Evolutionary conservation across 2,329 filamentous ascomycete genomes (phyloP).

Genomic region (Setomelanomma holmii): DNA sequence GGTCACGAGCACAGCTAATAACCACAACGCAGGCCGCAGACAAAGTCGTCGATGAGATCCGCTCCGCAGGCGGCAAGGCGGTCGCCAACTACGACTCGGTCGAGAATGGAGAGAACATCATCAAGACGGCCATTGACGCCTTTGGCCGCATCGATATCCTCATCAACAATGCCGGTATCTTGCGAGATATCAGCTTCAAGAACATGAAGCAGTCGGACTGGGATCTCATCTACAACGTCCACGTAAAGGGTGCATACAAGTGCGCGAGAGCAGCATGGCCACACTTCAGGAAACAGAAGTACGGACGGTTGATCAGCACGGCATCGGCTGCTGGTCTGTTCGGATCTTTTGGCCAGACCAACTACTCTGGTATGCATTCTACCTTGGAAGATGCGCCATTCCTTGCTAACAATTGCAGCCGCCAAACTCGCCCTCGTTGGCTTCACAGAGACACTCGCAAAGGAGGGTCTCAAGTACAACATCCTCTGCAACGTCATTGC

Average conservation of each 20-base stretch:
- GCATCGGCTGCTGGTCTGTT: slow-evolving; percentile 95
- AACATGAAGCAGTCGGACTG: slow-evolving; percentile 98
- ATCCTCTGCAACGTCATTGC: slow-evolving; percentile 95
- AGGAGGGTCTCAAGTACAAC: slow-evolving; percentile 98
- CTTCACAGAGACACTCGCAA: slow-evolving; percentile 96
- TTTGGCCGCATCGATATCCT: slow-evolving; percentile 92
- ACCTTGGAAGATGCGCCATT: background rate
- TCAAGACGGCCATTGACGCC: slow-evolving; percentile 81
- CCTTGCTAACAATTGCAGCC: slow-evolving; percentile 58
- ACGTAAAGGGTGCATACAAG: slow-evolving; percentile 94
- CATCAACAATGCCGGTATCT: slow-evolving; percentile 97
- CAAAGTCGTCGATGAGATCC: slow-evolving; percentile 83
- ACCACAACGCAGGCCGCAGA: slow-evolving; percentile 70
- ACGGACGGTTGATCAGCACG: slow-evolving; percentile 94
- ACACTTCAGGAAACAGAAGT: slow-evolving; percentile 98
- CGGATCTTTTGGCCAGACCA: slow-evolving; percentile 93
- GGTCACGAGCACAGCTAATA: slow-evolving; percentile 14
- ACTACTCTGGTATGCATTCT: slow-evolving; percentile 76
- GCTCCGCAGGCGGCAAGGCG: slow-evolving; percentile 87
- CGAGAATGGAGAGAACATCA: slow-evolving; percentile 91
- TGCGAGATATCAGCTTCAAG: slow-evolving; percentile 96
- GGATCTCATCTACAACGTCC: slow-evolving; percentile 92
- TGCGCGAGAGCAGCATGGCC: slow-evolving; percentile 94
- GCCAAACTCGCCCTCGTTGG: slow-evolving; percentile 95
- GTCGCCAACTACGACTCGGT: slow-evolving; percentile 98